Evolutionary conservation across 169 alveolate species (phyloP).

Genomic region (Plasmodium cynomolgi): DNA sequence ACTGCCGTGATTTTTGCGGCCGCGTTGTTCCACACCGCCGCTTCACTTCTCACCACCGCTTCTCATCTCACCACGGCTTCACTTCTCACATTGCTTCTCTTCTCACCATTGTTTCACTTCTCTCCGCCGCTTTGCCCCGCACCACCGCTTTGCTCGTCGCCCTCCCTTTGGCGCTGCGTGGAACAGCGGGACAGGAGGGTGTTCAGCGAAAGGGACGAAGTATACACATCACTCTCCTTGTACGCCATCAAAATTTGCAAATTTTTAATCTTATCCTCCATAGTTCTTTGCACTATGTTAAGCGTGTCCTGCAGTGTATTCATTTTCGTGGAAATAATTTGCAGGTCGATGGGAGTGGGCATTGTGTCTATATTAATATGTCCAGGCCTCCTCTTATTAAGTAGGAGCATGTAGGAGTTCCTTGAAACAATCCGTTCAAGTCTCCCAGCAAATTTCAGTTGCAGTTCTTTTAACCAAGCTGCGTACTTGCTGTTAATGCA

Average conservation of each 20-base stretch:
- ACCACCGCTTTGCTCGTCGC: background rate
- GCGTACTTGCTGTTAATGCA: constrained; percentile 30
- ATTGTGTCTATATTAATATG: constrained; percentile 4
- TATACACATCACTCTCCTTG: constrained; percentile 61
- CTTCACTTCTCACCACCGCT: no score
- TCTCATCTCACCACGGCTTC: background rate
- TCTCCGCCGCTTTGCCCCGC: background rate
- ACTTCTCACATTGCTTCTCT: background rate
- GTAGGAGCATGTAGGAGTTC: constrained; percentile 4
- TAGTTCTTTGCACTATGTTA: constrained; percentile 72
- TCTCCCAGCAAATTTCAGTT: constrained; percentile 29
- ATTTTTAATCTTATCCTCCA: constrained; percentile 36
- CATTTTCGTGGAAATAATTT: constrained; percentile 23
- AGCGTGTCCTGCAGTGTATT: constrained; percentile 40
- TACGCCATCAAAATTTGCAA: constrained; percentile 36
- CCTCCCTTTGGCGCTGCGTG: background rate
- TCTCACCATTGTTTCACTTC: no score
- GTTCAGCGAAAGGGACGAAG: constrained; percentile 51
- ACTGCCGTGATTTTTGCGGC: background rate
- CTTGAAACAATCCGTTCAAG: constrained; percentile 16
- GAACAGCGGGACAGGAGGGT: constrained; percentile 62
- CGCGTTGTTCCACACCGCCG: background rate
- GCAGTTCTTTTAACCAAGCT: constrained; percentile 31
- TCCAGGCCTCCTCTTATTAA: constrained; percentile 8
- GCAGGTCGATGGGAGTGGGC: constrained; percentile 38